Evolutionary conservation across 2,329 filamentous ascomycete genomes (phyloP).

Genomic region (Aschersonia sp.): DNA sequence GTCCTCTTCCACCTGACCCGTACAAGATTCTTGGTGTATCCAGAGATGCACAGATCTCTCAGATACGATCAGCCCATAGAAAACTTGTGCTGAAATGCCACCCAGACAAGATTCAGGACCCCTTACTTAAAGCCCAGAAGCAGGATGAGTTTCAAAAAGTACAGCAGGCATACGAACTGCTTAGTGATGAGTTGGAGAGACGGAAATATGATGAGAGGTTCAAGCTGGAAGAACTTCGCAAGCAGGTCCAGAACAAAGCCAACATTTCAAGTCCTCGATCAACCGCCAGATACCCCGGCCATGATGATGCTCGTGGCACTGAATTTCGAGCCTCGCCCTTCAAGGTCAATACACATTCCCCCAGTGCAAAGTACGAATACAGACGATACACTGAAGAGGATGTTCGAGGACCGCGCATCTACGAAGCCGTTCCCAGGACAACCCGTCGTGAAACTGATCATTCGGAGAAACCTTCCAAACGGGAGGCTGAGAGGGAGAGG

Average conservation of each 20-base stretch:
- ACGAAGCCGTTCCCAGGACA: conserved; percentile 23
- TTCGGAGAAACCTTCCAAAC: conserved; percentile 27
- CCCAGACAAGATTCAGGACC: conserved; percentile 79
- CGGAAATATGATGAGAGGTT: conserved; percentile 65
- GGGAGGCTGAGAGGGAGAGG: conserved; percentile 25
- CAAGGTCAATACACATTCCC: conserved; percentile 19
- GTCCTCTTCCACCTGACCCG: conserved; percentile 51
- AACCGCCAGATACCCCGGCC: conserved; percentile 17
- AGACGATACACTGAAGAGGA: conserved; percentile 34
- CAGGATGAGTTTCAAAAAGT: conserved; percentile 84
- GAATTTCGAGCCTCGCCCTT: conserved; percentile 21
- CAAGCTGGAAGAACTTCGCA: conserved; percentile 49
- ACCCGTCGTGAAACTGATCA: conserved; percentile 34
- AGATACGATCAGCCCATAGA: conserved; percentile 67
- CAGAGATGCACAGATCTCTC: conserved; percentile 51
- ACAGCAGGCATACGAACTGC: conserved; percentile 81
- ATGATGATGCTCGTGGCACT: conserved; percentile 3
- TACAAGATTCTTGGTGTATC: conserved; percentile 64
- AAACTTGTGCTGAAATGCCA: conserved; percentile 82
- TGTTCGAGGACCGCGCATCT: conserved; percentile 19
- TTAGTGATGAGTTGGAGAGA: conserved; percentile 62
- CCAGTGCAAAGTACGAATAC: conserved; percentile 18
- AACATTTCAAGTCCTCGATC: conserved; percentile 29
- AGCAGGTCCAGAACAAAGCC: conserved; percentile 29
- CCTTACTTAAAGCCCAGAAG: conserved; percentile 59